Percentiles rank a stretch among this genome's conserved stretches.
Evolutionary conservation across 352 stramenopile genomes (phyloP).

Genomic region (Pilasporangium apinafurcum): DNA sequence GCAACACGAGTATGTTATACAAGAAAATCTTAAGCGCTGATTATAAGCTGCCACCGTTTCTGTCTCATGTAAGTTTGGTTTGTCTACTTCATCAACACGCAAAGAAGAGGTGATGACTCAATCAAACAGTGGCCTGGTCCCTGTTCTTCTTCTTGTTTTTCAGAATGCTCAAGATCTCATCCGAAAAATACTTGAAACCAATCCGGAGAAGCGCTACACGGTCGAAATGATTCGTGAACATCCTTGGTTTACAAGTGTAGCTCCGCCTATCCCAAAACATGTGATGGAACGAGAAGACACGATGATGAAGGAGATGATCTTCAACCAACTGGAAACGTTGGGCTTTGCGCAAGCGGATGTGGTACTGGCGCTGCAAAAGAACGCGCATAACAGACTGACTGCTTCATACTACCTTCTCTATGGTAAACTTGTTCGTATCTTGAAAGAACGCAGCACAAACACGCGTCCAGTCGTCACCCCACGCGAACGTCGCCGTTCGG

Average conservation of each 20-base stretch:
- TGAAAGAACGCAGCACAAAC: constrained; percentile 16
- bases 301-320: constrained; percentile 28
- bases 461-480: neutral
- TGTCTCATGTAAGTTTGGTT: constrained; percentile 45
- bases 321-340: constrained; percentile 42
- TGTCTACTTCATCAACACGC: no score
- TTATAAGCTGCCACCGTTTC: constrained; percentile 76
- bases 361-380: constrained; percentile 27
- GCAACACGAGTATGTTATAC: constrained; percentile 89
- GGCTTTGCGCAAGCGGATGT: constrained; percentile 39
- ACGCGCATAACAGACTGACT: constrained; percentile 62
- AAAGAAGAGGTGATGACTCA: no score
- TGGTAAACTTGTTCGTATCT: constrained; percentile 36
- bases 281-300: constrained; percentile 20
- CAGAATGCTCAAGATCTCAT: constrained; percentile 77
- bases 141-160: neutral
- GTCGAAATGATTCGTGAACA: constrained; percentile 78
- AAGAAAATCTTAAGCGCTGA: constrained; percentile 89
- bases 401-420: constrained; percentile 76
- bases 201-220: constrained; percentile 71
- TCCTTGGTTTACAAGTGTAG: constrained; percentile 54
- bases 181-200: constrained; percentile 72
- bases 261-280: constrained; percentile 4
- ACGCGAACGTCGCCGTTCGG: constrained; percentile 1
- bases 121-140: no score